A percentile compares a stretch with the other conserved stretches of the same genome.
phyloP scores from a whole-genome alignment of 768 basidiomycete species.

The Tulasnella sp. region DNA sequence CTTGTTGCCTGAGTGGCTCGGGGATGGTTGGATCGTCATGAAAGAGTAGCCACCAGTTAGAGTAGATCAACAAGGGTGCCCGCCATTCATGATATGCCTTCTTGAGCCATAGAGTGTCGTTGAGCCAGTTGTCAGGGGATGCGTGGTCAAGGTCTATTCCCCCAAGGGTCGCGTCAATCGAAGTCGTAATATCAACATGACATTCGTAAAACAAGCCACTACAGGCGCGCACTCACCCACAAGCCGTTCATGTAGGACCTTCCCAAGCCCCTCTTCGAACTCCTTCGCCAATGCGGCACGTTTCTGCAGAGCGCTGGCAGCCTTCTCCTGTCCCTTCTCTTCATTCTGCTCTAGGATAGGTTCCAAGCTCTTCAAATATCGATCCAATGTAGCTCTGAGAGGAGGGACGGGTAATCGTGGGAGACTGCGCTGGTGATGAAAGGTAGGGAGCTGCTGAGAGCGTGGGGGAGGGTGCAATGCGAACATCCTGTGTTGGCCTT shows the following conservation, averaged over 20 bases:
- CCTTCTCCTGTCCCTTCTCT: slow-evolving; percentile 42
- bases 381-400: slow-evolving; percentile 60
- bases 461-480: slow-evolving; percentile 16
- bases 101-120: slow-evolving; percentile 86
- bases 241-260: slow-evolving; percentile 58
- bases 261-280: slow-evolving; percentile 62
- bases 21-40: slow-evolving; percentile 61
- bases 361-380: slow-evolving; percentile 65
- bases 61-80: slow-evolving; percentile 73
- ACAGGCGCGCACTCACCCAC: slow-evolving; percentile 39
- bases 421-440: slow-evolving; percentile 28
- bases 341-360: slow-evolving; percentile 75
- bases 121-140: slow-evolving; percentile 87
- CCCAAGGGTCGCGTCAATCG: neutral
- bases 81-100: slow-evolving; percentile 85
- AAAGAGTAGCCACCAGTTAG: slow-evolving; percentile 94
- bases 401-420: slow-evolving; percentile 78
- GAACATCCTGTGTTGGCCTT: slow-evolving; percentile 13
- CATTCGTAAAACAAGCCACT: neutral
- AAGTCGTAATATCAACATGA: slow-evolving; percentile 8
- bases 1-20: slow-evolving; percentile 19
- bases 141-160: slow-evolving; percentile 60
- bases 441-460: slow-evolving; percentile 16
- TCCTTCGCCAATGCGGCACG: slow-evolving; percentile 53
- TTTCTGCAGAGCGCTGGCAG: slow-evolving; percentile 41